phyloP scores from a whole-genome alignment of 805 yeast species.

The Maudiozyma barnettii region DNA sequence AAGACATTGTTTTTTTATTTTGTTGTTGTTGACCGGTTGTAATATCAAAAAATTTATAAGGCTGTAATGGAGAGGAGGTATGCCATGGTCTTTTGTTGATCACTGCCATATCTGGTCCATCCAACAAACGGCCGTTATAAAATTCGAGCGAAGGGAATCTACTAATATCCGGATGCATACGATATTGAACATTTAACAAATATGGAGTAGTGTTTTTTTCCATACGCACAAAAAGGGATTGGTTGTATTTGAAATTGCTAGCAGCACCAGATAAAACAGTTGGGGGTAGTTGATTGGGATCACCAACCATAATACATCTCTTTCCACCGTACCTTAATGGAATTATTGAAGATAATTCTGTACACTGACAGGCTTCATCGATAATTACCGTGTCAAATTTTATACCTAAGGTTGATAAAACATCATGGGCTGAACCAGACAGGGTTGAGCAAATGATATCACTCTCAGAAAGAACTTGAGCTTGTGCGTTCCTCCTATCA shows the following conservation, averaged over 20 bases:
- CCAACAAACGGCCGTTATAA: constrained; percentile 59
- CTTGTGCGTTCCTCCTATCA: constrained; percentile 66
- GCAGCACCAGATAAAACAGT: constrained; percentile 90
- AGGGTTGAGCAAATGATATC: constrained; percentile 85
- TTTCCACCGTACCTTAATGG: constrained; percentile 88
- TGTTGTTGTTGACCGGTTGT: constrained; percentile 55
- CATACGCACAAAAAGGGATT: constrained; percentile 90
- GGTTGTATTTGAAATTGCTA: constrained; percentile 70
- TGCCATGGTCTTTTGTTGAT: constrained; percentile 74
- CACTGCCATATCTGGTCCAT: constrained; percentile 65
- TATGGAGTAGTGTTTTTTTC: constrained; percentile 54
- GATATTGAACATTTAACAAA: constrained; percentile 81
- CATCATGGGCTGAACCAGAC: constrained; percentile 90
- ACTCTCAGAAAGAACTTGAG: constrained; percentile 59
- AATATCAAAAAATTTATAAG: constrained; percentile 72
- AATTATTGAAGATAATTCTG: constrained; percentile 82
- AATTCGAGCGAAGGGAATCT: constrained; percentile 78
- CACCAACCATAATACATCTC: constrained; percentile 94
- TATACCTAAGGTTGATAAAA: constrained; percentile 62
- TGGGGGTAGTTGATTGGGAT: constrained; percentile 96
- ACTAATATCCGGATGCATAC: constrained; percentile 95
- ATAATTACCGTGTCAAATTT: constrained; percentile 83
- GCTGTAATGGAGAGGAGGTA: constrained; percentile 41
- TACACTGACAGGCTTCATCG: constrained; percentile 97
- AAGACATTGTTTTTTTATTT: constrained; percentile 57